Base-by-base conservation (phyloP, 1,284 basidiomycete species). In the Tilletia caries region DNA sequence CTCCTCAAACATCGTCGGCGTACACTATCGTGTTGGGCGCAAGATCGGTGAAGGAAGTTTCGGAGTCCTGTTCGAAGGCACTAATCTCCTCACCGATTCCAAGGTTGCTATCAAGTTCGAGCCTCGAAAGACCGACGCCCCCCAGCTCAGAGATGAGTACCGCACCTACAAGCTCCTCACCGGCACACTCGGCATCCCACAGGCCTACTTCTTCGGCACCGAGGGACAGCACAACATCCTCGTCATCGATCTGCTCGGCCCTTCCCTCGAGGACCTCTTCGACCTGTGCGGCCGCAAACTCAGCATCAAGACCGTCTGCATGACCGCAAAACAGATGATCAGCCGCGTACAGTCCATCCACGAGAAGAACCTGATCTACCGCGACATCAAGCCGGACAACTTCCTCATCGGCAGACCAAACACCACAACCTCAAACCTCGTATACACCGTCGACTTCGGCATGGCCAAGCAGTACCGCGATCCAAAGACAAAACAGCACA, bases 31-130 rank as follows among this genome's bases (percentile, higher is more conserved):
- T 73, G 90, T 92, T 68, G 91, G 91, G 70, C 91, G 91, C 88
- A 92, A 92, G 87, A 91, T 92, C 80, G 91, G 91, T 70, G 91
- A 92, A 85, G 91, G 91, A 72, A 90, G 90, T 20, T 92, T 92
- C 82, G 91, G 91, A 82, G 90, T 92, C 70, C 90, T 92, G 23
- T 91, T 91, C 76, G 64, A 67, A 48, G 64, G 64, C 33, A 65
- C 64, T 37, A 65, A 65, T 27, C 37, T 65, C n/a, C 64, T 65
- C 64, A 65, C 37, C 34, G 44, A 65, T 37, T 48, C 37, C n/a
- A 65, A 44, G 25, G 64, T 65, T n/a, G 64, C 64, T 37, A 65
- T 65, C 64, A 65, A 65, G 64, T 65, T 65, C 23, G 64, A 65
- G 41, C 64, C 64, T 4, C 64, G 64, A 34, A 65, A 65, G 64